Percentiles rank a stretch among this genome's conserved stretches.
phyloP scores from a whole-genome alignment of 805 yeast genomes.

The Zygosaccharomyces gambellarensis region DNA sequence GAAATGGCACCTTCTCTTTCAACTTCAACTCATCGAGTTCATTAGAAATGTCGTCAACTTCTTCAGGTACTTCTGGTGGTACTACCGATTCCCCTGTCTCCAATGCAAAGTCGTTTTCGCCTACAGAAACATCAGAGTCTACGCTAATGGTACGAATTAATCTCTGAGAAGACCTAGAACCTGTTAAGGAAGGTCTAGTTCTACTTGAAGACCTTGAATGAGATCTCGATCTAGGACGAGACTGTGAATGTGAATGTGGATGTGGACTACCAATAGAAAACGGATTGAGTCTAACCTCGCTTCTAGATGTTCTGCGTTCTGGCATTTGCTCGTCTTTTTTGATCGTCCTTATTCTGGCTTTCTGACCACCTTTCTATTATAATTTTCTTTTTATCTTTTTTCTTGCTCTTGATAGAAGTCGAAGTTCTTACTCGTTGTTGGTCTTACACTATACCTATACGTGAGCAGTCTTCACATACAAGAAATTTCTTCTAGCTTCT shows the following conservation, averaged over 20 bases:
- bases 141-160: slow-evolving; percentile 29
- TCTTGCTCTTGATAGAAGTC: no score
- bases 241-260: slow-evolving; percentile 7
- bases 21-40: slow-evolving; percentile 6
- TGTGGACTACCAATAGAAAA: slow-evolving; percentile 9
- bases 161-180: slow-evolving; percentile 28
- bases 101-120: slow-evolving; percentile 7
- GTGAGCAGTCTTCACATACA: no score
- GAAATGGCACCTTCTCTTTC: neutral
- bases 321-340: slow-evolving; percentile 1
- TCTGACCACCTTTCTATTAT: no score
- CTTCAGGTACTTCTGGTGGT: slow-evolving; percentile 6
- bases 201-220: slow-evolving; percentile 40
- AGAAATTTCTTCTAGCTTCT: no score
- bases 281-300: slow-evolving; percentile 9
- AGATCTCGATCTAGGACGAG: slow-evolving; percentile 27
- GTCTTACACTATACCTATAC: no score
- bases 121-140: slow-evolving; percentile 17
- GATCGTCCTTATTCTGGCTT: no score
- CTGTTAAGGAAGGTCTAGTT: slow-evolving; percentile 32
- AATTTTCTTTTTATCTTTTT: no score
- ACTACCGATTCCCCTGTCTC: slow-evolving; percentile 8
- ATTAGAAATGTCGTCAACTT: slow-evolving; percentile 7
- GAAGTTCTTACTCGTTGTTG: no score
- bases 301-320: slow-evolving; percentile 12